phyloP scores from a whole-genome alignment of 225 moss, liverwort and hornwort genomes.

The Neckera pumila region DNA sequence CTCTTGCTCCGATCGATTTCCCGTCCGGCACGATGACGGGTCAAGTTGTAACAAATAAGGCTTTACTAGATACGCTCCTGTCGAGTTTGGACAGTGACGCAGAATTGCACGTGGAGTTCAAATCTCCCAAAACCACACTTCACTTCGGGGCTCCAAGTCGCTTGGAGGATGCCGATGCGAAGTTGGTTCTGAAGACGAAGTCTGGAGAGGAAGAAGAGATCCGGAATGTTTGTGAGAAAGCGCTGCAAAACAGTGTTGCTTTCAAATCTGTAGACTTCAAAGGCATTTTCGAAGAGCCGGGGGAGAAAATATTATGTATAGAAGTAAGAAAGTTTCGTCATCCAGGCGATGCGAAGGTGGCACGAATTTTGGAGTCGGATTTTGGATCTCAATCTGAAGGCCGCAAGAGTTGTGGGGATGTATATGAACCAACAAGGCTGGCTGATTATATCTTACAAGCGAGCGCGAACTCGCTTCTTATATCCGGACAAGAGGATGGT shows the following conservation, averaged over 20 bases:
- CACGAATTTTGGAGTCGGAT: constrained; percentile 18
- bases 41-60: constrained; percentile 13
- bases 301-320: constrained; percentile 31
- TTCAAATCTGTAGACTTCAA: constrained; percentile 24
- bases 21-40: constrained; percentile 13
- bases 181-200: constrained; percentile 21
- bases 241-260: neutral
- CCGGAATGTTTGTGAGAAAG: constrained; percentile 30
- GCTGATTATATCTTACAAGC: constrained; percentile 36
- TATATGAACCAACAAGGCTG: constrained; percentile 20
- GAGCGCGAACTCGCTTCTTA: constrained; percentile 25
- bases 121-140: constrained; percentile 26
- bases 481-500: constrained; percentile 27
- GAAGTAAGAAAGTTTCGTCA: constrained; percentile 27
- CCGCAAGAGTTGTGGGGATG: constrained; percentile 19
- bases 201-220: constrained; percentile 38
- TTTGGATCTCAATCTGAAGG: constrained; percentile 22
- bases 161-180: constrained; percentile 28
- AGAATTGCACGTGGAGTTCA: constrained; percentile 40
- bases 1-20: neutral
- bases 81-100: constrained; percentile 35
- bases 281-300: constrained; percentile 38
- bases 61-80: constrained; percentile 24
- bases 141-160: constrained; percentile 30
- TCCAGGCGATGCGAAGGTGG: constrained; percentile 5